Conservation (phyloP, 495 filamentous ascomycete species). For the Umbilicaria muhlenbergii region DNA sequence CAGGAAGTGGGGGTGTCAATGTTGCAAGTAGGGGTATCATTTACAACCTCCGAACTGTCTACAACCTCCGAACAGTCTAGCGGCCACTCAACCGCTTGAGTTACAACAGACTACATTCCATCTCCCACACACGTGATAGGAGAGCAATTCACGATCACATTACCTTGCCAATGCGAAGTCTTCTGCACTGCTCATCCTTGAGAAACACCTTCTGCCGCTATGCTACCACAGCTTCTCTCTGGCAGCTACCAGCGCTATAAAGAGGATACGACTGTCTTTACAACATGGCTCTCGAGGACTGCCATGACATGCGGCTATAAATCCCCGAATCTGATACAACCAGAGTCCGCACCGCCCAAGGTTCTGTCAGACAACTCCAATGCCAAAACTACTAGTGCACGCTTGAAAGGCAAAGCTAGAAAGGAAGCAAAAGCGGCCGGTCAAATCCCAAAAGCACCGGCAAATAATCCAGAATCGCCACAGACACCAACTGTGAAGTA, state of each 20-base stretch:
- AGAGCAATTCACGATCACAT: too few species aligned
- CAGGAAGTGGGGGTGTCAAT: too few species aligned
- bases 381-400: background rate
- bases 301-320: slow-evolving; percentile 4
- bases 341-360: background rate
- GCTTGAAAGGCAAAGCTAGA: slow-evolving; percentile 3
- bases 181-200: too few species aligned
- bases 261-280: slow-evolving; percentile 4
- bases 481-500: slow-evolving; percentile 1
- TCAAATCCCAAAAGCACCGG: background rate
- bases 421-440: slow-evolving; percentile 2
- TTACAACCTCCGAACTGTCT: too few species aligned
- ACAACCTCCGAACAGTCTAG: too few species aligned
- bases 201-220: too few species aligned
- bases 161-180: too few species aligned
- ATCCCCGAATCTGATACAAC: background rate
- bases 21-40: too few species aligned
- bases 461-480: background rate
- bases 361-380: background rate
- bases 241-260: slow-evolving; percentile 2
- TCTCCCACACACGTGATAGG: too few species aligned
- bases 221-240: background rate
- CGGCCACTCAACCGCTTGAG: too few species aligned
- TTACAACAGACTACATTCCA: too few species aligned
- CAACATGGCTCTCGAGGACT: slow-evolving; percentile 6